Conservation (phyloP, 192 early-diverging fungal genomes). For the Coemansia sp. region DNA sequence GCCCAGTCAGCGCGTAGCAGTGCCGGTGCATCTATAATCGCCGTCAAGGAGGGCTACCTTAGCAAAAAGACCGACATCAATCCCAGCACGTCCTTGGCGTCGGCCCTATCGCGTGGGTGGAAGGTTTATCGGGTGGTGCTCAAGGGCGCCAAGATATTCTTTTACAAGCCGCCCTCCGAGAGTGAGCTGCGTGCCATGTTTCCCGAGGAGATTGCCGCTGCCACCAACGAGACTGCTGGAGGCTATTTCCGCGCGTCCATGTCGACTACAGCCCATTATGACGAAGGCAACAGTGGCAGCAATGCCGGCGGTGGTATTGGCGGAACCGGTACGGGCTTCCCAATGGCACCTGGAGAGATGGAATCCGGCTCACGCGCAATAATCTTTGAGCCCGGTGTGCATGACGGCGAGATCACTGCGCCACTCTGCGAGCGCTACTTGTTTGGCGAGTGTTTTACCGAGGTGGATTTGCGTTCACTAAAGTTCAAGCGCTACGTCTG, state of each 20-base stretch:
- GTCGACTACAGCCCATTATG: constrained; percentile 23
- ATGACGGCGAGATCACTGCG: constrained; percentile 49
- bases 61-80: constrained; percentile 75
- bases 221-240: constrained; percentile 50
- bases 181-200: constrained; percentile 58
- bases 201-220: constrained; percentile 52
- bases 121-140: constrained; percentile 74
- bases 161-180: constrained; percentile 66
- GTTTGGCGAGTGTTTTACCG: constrained; percentile 69
- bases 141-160: constrained; percentile 73
- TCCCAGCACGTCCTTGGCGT: constrained; percentile 58
- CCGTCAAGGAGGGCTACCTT: constrained; percentile 64
- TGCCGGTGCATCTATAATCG: constrained; percentile 24
- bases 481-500: constrained; percentile 65
- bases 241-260: constrained; percentile 43
- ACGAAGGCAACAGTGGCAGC: constrained; percentile 4
- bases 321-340: constrained; percentile 39
- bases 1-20: constrained; percentile 43
- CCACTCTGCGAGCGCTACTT: constrained; percentile 60
- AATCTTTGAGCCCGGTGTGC: constrained; percentile 62
- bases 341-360: constrained; percentile 59
- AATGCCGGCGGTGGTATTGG: neutral
- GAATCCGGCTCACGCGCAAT: constrained; percentile 57
- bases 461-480: constrained; percentile 61
- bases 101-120: constrained; percentile 66